phyloP scores from a whole-genome alignment of 75 land plant genomes.

The Sequoiadendron giganteum region DNA sequence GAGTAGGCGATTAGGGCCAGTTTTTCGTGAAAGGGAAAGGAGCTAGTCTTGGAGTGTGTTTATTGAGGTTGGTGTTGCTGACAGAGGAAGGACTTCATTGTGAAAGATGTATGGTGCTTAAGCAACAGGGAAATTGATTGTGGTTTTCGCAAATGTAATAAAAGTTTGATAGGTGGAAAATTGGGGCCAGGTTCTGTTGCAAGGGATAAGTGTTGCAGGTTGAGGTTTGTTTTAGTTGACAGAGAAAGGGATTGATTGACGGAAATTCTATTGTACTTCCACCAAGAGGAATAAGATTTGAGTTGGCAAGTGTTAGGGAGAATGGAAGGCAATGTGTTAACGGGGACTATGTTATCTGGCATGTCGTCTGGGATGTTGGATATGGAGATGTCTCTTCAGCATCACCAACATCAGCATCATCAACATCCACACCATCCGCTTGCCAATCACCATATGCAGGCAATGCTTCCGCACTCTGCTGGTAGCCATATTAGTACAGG shows the following conservation, averaged over 20 bases:
- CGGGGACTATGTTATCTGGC: conserved; percentile 16
- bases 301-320: background rate
- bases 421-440: conserved; percentile 10
- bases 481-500: conserved; percentile 10
- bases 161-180: background rate
- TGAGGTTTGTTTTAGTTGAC: background rate
- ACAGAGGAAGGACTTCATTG: background rate
- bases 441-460: conserved; percentile 13
- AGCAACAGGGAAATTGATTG: background rate
- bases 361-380: conserved; percentile 19
- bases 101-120: background rate
- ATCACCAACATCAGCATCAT: conserved; percentile 15
- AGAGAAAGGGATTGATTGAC: background rate
- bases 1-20: background rate
- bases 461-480: conserved; percentile 16
- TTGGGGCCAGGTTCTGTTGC: background rate
- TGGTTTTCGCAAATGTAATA: background rate
- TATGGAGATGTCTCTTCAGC: conserved; percentile 9
- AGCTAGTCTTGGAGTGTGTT: background rate
- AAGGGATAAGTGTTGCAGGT: background rate
- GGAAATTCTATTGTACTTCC: background rate
- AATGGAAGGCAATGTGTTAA: conserved; percentile 23
- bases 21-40: background rate
- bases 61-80: background rate
- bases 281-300: background rate